Base-by-base conservation (phyloP, 306 rosid genomes). In the Lithocarpus polystachyus region DNA sequence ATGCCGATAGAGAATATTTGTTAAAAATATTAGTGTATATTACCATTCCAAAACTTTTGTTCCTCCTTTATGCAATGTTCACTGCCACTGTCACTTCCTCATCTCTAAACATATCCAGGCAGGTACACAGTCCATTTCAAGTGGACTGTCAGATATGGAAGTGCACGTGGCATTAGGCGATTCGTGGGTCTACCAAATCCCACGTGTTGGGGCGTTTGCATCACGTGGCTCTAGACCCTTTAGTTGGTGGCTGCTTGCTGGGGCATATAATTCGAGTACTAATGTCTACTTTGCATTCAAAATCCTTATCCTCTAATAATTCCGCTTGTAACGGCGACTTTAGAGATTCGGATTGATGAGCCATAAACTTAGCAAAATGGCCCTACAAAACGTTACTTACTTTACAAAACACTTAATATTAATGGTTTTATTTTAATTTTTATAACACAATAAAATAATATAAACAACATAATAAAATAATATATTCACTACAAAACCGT, bases 301-400 rank as follows among this genome's bases (percentile, higher is more conserved):
- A 45, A 61, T 4, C 33, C 37, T 61, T 26, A 13, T 61, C 68
- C 37, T 13, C 68, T 26, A 14, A 45, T 61, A 61, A 61, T 61
- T 61, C 68, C 20, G 5, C 62, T 20, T 0, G 10, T 20, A 19
- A 20, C 20, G 3, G 13, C 13, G 6, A n/a, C 60, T 55, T 55
- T 19, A 5, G 8, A 0, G 40, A 35, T 35, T 2, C 0, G 1
- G 0, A 1, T 1, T 0, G 6, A 1, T 5, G 0, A 0, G 0
- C 4, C 1, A 33, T 33, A 33, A 33, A 33, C 5, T 33, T 33
- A 33, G 1, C 0, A 5, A 33, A 5, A 33, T 33, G 0, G 0
- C 1, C 0, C 0, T 0, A 5, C 0, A 1, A 33, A 33, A 26
- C n/a, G n/a, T 0, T 33, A 5, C 1, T 33, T 0, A 33, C 0